Conservation (phyloP, 2,329 filamentous ascomycete species). For the Diaporthe caulivora region DNA sequence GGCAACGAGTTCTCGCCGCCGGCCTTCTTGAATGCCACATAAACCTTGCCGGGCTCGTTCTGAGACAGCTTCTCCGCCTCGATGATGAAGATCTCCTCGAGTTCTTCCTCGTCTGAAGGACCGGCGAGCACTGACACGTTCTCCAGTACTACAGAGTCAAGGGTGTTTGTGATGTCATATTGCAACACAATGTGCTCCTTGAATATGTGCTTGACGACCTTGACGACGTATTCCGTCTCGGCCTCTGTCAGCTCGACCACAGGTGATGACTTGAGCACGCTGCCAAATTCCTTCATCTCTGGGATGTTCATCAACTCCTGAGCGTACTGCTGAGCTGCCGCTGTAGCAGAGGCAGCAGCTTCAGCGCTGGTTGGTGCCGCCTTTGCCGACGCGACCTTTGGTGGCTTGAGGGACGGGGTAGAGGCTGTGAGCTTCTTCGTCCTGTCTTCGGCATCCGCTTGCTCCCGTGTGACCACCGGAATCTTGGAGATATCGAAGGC, state of each 20-base stretch:
- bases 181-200: slow-evolving; percentile 96
- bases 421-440: slow-evolving; percentile 97
- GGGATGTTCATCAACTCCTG: slow-evolving; percentile 90
- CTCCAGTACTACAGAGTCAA: slow-evolving; percentile 90
- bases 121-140: slow-evolving; percentile 87
- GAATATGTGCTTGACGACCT: slow-evolving; percentile 96
- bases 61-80: slow-evolving; percentile 85
- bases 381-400: slow-evolving; percentile 83
- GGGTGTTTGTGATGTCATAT: slow-evolving; percentile 97
- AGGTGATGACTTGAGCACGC: slow-evolving; percentile 89
- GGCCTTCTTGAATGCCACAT: slow-evolving; percentile 91
- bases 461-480: slow-evolving; percentile 93
- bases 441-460: slow-evolving; percentile 94
- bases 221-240: slow-evolving; percentile 97
- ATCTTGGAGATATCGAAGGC: slow-evolving; percentile 94
- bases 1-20: slow-evolving; percentile 83
- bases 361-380: slow-evolving; percentile 77
- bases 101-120: slow-evolving; percentile 83
- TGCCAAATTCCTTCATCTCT: slow-evolving; percentile 90
- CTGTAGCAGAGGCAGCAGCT: slow-evolving; percentile 80
- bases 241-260: slow-evolving; percentile 93
- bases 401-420: slow-evolving; percentile 93
- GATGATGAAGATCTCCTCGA: slow-evolving; percentile 94
- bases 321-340: slow-evolving; percentile 88
- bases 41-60: slow-evolving; percentile 91